Evolutionary conservation across 345 rosid species (phyloP), one percentile per base, ranked within the genome.

Genomic region (Corchorus capsularis): DNA sequence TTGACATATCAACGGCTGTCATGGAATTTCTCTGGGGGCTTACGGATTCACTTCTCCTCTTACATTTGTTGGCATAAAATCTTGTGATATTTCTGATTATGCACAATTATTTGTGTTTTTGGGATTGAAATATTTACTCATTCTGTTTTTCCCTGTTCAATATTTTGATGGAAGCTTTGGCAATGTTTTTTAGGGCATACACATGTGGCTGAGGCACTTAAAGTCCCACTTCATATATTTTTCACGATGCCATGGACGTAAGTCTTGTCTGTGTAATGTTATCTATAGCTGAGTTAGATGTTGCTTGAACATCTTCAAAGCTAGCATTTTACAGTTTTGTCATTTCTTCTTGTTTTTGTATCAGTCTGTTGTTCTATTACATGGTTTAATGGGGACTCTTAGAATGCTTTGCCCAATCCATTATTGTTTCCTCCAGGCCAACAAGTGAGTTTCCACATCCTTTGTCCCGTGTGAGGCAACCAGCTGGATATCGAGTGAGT

Each of bases 171-270:
- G 32, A 65, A 22, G 22, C 55, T 66, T 53, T 62, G 63, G 60
- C 8, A 20, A 67, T 75, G 37, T 37, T 66, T 55, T 64, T 54
- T 86, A 96, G 99, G 99, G 80, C 99, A 96, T 82, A 82, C 89
- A 22, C 98, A 96, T 78, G 99, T 96, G 80, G 99, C 99, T 35
- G 99, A 96, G 85, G 89, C 97, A 54, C 85, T 96, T 17, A 90
- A 83, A 87, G 68, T 96, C 82, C 98, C 99, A 0, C 76, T 96
- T 83, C 99, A 96, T 83, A 89, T 96, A 70, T 94, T 96, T 83
- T 96, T 96, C 93, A 96, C 99, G 17, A 96, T 96, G 99, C 99
- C 99, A 69, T 96, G 99, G 99, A 96, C 98, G 99, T 96, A 92
- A 94, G 99, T 93, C 81, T 86, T 84, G 71, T 81, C 76, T 85